Evolutionary conservation across 805 yeast genomes (phyloP), one percentile per base, ranked within the genome.

Genomic region (Lachancea meyersii): DNA sequence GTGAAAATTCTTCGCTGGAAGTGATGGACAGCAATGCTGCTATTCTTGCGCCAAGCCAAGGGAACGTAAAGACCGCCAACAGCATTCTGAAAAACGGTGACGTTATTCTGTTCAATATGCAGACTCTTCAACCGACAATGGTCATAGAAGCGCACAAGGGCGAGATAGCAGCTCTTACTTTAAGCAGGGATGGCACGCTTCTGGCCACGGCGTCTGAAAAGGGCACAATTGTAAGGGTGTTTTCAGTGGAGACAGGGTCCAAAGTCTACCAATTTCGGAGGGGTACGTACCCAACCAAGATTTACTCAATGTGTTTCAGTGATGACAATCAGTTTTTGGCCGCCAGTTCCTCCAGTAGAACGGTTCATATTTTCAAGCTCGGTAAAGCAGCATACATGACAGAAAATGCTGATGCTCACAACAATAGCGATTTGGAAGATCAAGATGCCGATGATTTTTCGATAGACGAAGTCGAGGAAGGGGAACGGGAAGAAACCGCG

Each of bases 281-380:
- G 58, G 94, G 94, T 0, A 80, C 91, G 1, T 89, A 89, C 58
- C 85, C 86, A 3, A 85, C 97, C 2, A 75, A 71, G 48, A 85
- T 93, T 14, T 79, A 77, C 53, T 82, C 94, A 9, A 69, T 93
- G 49, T 72, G 77, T 28, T 93, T 93, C 64, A 82, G 86, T 48
- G 67, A 71, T 20, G 83, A 84, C 48, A 80, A 84, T 46, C 71
- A 72, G 13, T 76, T 82, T 48, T 68, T 93, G 23, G 76, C 86
- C n/a, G 96, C 91, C 20, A 78, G 91, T 9, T 82, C 94, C 21
- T 79, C 94, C 2, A 86, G 94, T 17, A 94, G 86, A 34, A 93
- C 99, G 0, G 89, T 93, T 18, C 99, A 93, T 62, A 79, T 93
- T 30, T 93, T 91, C 70, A 74, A 88, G 45, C 63, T 89, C 41